A percentile compares a stretch with the other conserved stretches of the same genome.
Conservation (phyloP, 148 eudicot genomes). For the Nepenthes mirabilis region DNA sequence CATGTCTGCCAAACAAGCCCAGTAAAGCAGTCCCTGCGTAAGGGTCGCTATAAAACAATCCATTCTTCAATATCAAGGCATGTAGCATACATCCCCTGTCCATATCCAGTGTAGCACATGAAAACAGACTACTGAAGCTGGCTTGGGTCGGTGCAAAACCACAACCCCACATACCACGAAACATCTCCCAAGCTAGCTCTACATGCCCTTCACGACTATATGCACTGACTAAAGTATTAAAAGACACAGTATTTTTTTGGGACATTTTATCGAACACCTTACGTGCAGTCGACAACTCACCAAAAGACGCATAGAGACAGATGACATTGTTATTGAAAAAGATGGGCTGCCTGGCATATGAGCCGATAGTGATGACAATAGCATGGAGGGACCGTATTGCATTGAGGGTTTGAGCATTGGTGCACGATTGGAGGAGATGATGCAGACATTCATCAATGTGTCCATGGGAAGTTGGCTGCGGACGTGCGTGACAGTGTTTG, state of each 20-base stretch:
- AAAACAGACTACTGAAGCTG: slow-evolving; percentile 42
- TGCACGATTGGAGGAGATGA: slow-evolving; percentile 22
- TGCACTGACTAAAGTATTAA: slow-evolving; percentile 42
- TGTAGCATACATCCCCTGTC: slow-evolving; percentile 36
- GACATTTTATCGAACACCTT: slow-evolving; percentile 64
- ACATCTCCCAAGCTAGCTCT: slow-evolving; percentile 37
- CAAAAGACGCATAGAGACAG: slow-evolving; percentile 17
- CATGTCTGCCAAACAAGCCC: slow-evolving; percentile 51
- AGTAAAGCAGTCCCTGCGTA: slow-evolving; percentile 63
- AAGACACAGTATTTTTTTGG: slow-evolving; percentile 39
- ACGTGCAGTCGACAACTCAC: slow-evolving; percentile 25
- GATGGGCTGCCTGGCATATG: slow-evolving; percentile 31
- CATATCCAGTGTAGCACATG: slow-evolving; percentile 34
- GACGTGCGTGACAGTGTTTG: too few species aligned
- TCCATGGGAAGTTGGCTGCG: background rate
- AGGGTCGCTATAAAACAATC: slow-evolving; percentile 36
- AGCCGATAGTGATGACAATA: slow-evolving; percentile 29
- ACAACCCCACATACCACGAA: slow-evolving; percentile 39
- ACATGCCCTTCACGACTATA: slow-evolving; percentile 26
- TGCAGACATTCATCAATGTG: slow-evolving; percentile 20
- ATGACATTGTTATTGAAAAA: slow-evolving; percentile 45
- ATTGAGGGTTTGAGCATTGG: slow-evolving; percentile 23
- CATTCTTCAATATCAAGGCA: slow-evolving; percentile 45
- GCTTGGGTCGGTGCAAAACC: slow-evolving; percentile 42
- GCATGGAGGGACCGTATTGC: slow-evolving; percentile 42